Evolutionary conservation across 495 filamentous ascomycete genomes (phyloP), one percentile per base, ranked within the genome.

Genomic region (Hypoxylon intermedium): DNA sequence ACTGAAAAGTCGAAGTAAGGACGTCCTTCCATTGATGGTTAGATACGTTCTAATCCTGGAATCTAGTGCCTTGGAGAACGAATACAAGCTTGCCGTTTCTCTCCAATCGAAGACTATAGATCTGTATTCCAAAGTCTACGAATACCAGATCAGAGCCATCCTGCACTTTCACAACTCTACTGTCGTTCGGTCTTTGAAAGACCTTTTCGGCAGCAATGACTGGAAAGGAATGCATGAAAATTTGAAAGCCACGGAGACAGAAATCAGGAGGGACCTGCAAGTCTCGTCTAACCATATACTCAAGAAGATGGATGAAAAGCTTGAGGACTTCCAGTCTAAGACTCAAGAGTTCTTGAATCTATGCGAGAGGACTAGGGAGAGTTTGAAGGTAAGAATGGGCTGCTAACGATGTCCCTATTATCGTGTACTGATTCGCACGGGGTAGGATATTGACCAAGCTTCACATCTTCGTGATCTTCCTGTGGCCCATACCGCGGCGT

Each of bases 401-500:
- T 41, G 2, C 18, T 3, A 20, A 18, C 19, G 13, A 5, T 6
- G 15, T 6, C 18, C 11, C 13, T 41, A n/a, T 41, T 41, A 11
- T 41, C 18, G 11, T n/a, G 19, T 41, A 20, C 13, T 41, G 11
- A 41, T 20, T 41, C 15, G 37, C 37, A 18, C 13, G 18, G 6
- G 19, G 15, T 30, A 51, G 48, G n/a, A 4, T 5, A 12, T 24
- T 9, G 13, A 46, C 13, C 20, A 46, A 46, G 47, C 28, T 24
- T 36, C 28, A 15, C 13, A 13, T 38, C 6, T 59, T 2, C 11
- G 6, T 3, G 9, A 45, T 23, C 56, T 59, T n/a, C 31, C 24
- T 11, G 31, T 47, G n/a, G 30, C 31, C 12, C 9, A 53, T 24
- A 47, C 41, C 6, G 72, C 71, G 9, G 50, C 61, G 40, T 65